Conservation (phyloP, 73 alveolate genomes). For the Blepharisma japonicum region DNA sequence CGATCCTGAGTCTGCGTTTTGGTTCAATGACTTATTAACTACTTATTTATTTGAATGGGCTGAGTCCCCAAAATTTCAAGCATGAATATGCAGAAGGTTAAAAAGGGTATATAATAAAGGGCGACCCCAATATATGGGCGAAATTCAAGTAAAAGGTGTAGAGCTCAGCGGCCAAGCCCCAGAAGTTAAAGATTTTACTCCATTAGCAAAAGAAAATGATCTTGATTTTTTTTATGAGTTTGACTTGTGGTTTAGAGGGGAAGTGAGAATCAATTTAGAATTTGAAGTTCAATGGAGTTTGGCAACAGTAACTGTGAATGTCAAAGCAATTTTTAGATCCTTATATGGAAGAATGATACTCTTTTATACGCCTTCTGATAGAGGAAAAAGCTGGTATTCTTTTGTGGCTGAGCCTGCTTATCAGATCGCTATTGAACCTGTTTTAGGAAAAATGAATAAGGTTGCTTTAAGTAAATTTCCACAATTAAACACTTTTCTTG, state of each 20-base stretch:
- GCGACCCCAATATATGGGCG: conserved; percentile 5
- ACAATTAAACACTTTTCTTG: conserved; percentile 11
- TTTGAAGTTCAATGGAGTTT: conserved; percentile 9
- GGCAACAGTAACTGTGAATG: conserved; percentile 15
- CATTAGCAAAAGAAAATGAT: neutral
- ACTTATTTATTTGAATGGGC: conserved; percentile 22
- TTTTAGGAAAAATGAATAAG: conserved; percentile 22
- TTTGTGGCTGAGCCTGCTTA: conserved; percentile 21
- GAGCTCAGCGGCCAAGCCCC: conserved; percentile 1
- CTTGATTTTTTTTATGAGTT: conserved; percentile 23
- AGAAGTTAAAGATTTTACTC: neutral
- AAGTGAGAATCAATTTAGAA: conserved; percentile 3
- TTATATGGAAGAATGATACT: neutral
- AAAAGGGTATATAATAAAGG: neutral
- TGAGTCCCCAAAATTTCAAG: neutral
- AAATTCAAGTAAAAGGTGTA: conserved; percentile 14
- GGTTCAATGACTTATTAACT: conserved; percentile 23
- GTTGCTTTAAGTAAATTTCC: conserved; percentile 22
- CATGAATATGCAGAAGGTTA: neutral
- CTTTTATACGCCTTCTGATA: neutral
- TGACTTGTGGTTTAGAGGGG: conserved; percentile 31
- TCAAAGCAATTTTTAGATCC: conserved; percentile 11
- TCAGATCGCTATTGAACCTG: conserved; percentile 24
- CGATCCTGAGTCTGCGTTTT: conserved; percentile 20
- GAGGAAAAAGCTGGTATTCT: conserved; percentile 1